Evolutionary conservation across 2,329 filamentous ascomycete species (phyloP).

Genomic region (Colletotrichum musae): DNA sequence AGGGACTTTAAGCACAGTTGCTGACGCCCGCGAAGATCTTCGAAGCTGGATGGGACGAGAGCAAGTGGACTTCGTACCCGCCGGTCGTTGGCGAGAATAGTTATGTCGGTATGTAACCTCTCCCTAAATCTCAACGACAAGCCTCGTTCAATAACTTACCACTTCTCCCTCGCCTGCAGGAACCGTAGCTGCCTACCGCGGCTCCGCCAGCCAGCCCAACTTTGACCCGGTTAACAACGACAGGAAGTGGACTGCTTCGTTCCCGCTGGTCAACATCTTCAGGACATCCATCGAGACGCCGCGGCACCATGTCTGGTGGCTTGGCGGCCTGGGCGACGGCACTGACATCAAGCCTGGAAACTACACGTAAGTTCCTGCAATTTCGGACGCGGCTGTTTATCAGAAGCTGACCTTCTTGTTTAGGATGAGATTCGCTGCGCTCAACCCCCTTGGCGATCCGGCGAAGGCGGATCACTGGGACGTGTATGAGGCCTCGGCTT

Average conservation of each 20-base stretch:
- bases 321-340: constrained; percentile 59
- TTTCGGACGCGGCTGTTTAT: no score
- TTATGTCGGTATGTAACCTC: constrained; percentile 53
- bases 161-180: not conserved
- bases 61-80: constrained; percentile 57
- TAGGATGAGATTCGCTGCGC: constrained; percentile 19
- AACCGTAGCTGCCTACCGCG: not conserved
- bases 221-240: constrained; percentile 50
- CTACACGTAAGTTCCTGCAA: constrained; percentile 46
- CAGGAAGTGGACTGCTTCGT: constrained; percentile 4
- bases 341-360: constrained; percentile 56
- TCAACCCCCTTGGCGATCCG: constrained; percentile 21
- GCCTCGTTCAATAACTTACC: not conserved
- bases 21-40: constrained; percentile 50
- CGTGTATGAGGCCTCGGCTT: constrained; percentile 19
- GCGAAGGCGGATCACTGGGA: constrained; percentile 33
- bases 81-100: constrained; percentile 53
- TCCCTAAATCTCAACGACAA: not conserved
- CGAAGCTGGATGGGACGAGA: constrained; percentile 54
- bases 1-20: not conserved
- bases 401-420: no score
- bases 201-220: constrained; percentile 8
- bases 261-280: constrained; percentile 47
- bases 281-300: not conserved
- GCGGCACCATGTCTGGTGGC: constrained; percentile 56